Evolutionary conservation across 306 rosid genomes (phyloP), one percentile per base, ranked within the genome.

Genomic region (Lablab purpureus): DNA sequence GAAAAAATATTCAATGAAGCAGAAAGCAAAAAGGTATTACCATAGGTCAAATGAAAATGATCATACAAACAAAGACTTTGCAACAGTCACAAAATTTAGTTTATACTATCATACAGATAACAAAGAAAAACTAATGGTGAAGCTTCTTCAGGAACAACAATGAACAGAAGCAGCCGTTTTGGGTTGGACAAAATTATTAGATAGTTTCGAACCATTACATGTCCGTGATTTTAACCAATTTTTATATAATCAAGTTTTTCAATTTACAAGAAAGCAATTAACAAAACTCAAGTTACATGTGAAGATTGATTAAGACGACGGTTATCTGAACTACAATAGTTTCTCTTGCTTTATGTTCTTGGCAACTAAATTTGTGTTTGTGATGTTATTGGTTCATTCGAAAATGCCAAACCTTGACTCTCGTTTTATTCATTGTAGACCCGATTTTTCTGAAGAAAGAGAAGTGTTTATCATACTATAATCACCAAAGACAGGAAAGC

Each of bases 401-500:
- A n/a, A 73, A 64, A 80, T 54, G 50, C 56, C 27, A 14, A 41
- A 73, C 52, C 51, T 64, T 46, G 65, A 73, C 30, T 18, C 30
- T 18, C 18, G 9, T 32, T 56, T 62, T 27, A 69, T 45, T 30
- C 51, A 58, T 15, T 18, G 21, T 7, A 40, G 10, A 43, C 7
- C 56, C 22, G 3, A 69, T 70, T 72, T 62, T 36, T 80, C 41
- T n/a, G n/a, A n/a, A n/a, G n/a, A n/a, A 46, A 34, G 74, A 47
- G 4, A 76, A n/a, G 68, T 27, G 27, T 36, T 37, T 19, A 23
- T 56, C 13, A 67, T 23, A 37, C 45, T 67, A 40, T 37, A 47
- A 52, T 59, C 7, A 23, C 21, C 68, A 6, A 51, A 51, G 54
- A 64, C 23, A 72, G 43, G 21, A 63, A 45, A 76, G 14, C 4